Evolutionary conservation across 2,329 filamentous ascomycete species (phyloP).

Genomic region (Trichoderma arundinaceum): DNA sequence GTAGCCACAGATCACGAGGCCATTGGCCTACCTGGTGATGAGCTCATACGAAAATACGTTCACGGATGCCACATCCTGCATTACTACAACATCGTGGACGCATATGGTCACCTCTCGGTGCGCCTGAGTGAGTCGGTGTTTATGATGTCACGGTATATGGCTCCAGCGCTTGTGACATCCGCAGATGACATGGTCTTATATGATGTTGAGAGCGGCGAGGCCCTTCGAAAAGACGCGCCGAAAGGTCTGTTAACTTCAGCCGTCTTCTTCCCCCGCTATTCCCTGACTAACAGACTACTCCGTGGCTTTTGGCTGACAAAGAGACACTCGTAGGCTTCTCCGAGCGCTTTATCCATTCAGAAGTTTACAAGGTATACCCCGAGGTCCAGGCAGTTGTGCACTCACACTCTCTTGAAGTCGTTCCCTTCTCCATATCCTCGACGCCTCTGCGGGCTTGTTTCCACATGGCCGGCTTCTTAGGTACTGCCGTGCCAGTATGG

Average conservation of each 20-base stretch:
- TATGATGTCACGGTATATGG: conserved; percentile 27
- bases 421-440: conserved; percentile 20
- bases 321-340: not conserved
- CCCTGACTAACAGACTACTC: too few relatives aligned
- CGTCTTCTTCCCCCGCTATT: too few relatives aligned
- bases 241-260: not conserved
- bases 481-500: conserved; percentile 14
- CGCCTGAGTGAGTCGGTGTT: conserved; percentile 22
- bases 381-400: conserved; percentile 14
- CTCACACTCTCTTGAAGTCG: conserved; percentile 22
- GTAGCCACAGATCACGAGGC: not conserved
- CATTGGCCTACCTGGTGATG: conserved; percentile 9
- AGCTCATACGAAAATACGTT: conserved; percentile 16
- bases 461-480: conserved; percentile 23
- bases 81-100: conserved; percentile 21
- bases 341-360: conserved; percentile 24
- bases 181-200: conserved; percentile 23
- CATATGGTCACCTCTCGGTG: conserved; percentile 16
- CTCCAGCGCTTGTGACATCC: conserved; percentile 15
- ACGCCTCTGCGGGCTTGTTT: conserved; percentile 19
- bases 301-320: not conserved
- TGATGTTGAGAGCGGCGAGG: conserved; percentile 20
- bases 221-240: conserved; percentile 6
- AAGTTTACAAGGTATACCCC: conserved; percentile 21
- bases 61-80: conserved; percentile 27